Evolutionary conservation across 805 yeast genomes (phyloP).

Genomic region (Starmerella cellae): DNA sequence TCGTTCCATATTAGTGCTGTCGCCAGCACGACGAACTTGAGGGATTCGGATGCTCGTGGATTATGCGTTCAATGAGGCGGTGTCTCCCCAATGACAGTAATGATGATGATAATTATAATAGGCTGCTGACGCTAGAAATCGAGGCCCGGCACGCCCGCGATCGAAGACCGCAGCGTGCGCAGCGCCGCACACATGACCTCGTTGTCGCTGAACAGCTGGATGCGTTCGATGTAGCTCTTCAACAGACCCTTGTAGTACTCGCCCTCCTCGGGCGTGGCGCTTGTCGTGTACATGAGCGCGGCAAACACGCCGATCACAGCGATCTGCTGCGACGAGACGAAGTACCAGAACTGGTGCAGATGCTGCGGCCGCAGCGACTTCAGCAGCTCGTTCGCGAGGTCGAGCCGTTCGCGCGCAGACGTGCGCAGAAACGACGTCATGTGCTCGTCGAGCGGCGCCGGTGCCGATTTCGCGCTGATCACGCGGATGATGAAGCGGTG

Average conservation of each 20-base stretch:
- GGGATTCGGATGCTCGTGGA: no score
- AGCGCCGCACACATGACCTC: constrained; percentile 68
- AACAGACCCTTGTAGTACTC: constrained; percentile 52
- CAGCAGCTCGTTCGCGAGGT: constrained; percentile 72
- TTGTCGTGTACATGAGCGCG: constrained; percentile 58
- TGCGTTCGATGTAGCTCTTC: constrained; percentile 60
- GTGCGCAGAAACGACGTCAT: constrained; percentile 57
- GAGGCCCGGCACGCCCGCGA: constrained; percentile 52
- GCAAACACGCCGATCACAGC: constrained; percentile 83
- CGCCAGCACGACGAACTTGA: no score
- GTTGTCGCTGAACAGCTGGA: constrained; percentile 61
- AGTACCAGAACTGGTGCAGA: constrained; percentile 80
- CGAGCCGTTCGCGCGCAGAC: constrained; percentile 71
- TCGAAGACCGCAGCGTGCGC: constrained; percentile 53
- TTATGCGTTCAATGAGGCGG: no score
- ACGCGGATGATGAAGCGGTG: constrained; percentile 42
- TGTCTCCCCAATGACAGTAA: no score
- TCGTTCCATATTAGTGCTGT: no score
- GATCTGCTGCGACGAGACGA: constrained; percentile 63
- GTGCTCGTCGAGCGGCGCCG: constrained; percentile 36
- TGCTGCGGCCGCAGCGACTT: constrained; percentile 67
- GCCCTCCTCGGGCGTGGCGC: constrained; percentile 44
- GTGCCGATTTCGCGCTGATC: constrained; percentile 22
- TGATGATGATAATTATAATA: neutral
- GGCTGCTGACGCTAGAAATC: constrained; percentile 1